Percentiles rank a stretch among this genome's conserved stretches.
phyloP scores from a whole-genome alignment of 2,329 filamentous ascomycete genomes.

The Claviceps capensis region DNA sequence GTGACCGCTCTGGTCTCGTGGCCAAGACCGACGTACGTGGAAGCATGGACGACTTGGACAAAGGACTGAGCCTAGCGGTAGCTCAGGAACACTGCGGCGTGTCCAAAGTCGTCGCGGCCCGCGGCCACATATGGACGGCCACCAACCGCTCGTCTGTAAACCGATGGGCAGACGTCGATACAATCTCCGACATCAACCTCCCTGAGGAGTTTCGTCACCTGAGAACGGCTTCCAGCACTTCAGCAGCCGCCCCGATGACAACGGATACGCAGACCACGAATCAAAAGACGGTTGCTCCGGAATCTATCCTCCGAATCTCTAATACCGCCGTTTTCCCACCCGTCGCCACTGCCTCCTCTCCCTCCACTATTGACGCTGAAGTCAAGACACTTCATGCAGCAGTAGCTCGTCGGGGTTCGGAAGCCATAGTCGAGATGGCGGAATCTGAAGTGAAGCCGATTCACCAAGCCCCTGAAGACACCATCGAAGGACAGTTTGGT shows the following conservation, averaged over 20 bases:
- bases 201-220: conserved; percentile 39
- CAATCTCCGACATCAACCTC: conserved; percentile 54
- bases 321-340: conserved; percentile 68
- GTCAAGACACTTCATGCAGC: conserved; percentile 33
- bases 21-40: conserved; percentile 86
- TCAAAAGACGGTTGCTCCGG: conserved; percentile 58
- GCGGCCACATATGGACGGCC: conserved; percentile 77
- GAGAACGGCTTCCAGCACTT: conserved; percentile 32
- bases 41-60: conserved; percentile 55
- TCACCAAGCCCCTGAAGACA: conserved; percentile 57
- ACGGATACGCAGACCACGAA: conserved; percentile 19
- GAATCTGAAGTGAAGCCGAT: conserved; percentile 41
- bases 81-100: conserved; percentile 84
- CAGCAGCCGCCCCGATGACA: conserved; percentile 15
- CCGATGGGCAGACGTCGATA: conserved; percentile 79
- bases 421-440: conserved; percentile 15
- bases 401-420: conserved; percentile 25
- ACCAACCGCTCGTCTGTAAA: conserved; percentile 87
- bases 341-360: conserved; percentile 32
- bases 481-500: conserved; percentile 89
- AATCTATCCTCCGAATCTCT: conserved; percentile 68
- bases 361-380: conserved; percentile 40
- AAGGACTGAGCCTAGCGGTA: conserved; percentile 80
- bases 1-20: conserved; percentile 82
- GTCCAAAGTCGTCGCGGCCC: conserved; percentile 51